Percentiles rank a stretch among this genome's conserved stretches.
phyloP scores from a whole-genome alignment of 148 eudicot genomes.

The Mesembryanthemum crystallinum region DNA sequence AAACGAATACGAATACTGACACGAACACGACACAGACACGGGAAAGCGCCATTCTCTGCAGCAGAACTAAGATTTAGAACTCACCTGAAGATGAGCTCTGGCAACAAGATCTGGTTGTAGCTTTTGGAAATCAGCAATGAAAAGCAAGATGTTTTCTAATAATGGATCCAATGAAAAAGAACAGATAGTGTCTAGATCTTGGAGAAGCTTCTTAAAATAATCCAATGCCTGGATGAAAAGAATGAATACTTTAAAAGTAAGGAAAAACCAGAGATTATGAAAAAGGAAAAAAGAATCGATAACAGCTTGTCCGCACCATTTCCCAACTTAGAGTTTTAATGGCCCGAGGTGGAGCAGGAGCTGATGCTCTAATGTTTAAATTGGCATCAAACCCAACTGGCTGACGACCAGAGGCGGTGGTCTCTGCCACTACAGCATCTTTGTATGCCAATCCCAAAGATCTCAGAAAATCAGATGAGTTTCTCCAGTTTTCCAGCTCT shows the following conservation, averaged over 20 bases:
- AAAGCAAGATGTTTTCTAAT: conserved; percentile 63
- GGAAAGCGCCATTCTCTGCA: too few species aligned
- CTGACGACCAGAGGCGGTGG: conserved; percentile 89
- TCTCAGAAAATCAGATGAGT: conserved; percentile 58
- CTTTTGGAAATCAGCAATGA: conserved; percentile 83
- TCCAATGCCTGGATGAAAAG: conserved; percentile 66
- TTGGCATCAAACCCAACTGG: conserved; percentile 91
- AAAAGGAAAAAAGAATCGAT: not conserved
- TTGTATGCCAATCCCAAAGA: conserved; percentile 41
- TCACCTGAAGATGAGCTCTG: conserved; percentile 89
- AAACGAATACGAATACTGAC: too few species aligned
- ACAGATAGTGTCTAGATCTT: conserved; percentile 78
- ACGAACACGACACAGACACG: too few species aligned
- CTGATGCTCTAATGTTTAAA: conserved; percentile 81
- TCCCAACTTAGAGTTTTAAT: conserved; percentile 82
- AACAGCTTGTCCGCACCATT: conserved; percentile 48
- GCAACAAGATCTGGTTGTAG: conserved; percentile 90
- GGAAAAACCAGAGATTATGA: not conserved
- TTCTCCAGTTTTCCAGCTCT: conserved; percentile 69
- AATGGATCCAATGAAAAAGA: conserved; percentile 62
- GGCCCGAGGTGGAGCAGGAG: conserved; percentile 96
- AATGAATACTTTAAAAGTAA: not conserved
- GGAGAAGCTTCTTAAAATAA: conserved; percentile 88
- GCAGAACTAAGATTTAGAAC: conserved; percentile 18
- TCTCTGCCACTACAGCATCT: conserved; percentile 37